Evolutionary conservation across 345 rosid species (phyloP), one percentile per base, ranked within the genome.

Genomic region (Salix koriyanagi): DNA sequence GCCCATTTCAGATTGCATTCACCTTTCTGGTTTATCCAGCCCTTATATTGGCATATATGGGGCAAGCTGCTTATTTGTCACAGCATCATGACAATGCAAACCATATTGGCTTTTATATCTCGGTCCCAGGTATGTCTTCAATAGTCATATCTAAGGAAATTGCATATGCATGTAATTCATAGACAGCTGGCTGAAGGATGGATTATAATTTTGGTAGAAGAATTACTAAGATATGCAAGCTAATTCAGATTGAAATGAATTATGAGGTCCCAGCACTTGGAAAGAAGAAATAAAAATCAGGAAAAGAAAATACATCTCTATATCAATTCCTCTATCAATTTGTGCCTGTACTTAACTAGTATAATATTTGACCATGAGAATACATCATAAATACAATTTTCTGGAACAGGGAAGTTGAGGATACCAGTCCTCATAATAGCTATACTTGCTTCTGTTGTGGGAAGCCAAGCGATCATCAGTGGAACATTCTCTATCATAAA

Each of bases 401-500:
- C 78, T 66, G 77, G 71, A 81, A 71, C 88, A 96, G 99, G 82
- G 72, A 80, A 81, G 76, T 86, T 96, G 67, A 90, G 94, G 80
- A 85, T 91, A 89, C 99, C 99, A 3, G 97, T 96, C 78, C 93
- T 96, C 19, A 28, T 84, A 65, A 69, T 96, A 37, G 99, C 99
- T 1, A 96, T 96, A 84, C 97, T 94, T 65, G 98, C 99, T 73
- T 91, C 99, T 69, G 95, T 96, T 48, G 99, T 96, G 73, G 99
- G 98, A 86, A 94, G 99, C 88, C 99, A 94, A 85, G 97, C 99
- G 13, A 96, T 96, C 78, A 96, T 96, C 71, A 96, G 98, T 9
- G 99, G 99, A 67, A 94, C 99, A 34, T 96, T 96, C 88, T 94
- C 99, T 26, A 96, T 96, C 82, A 96, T 96, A 84, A 96, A 92